Evolutionary conservation across 2,329 filamentous ascomycete species (phyloP).

Genomic region (Fusarium sp.): DNA sequence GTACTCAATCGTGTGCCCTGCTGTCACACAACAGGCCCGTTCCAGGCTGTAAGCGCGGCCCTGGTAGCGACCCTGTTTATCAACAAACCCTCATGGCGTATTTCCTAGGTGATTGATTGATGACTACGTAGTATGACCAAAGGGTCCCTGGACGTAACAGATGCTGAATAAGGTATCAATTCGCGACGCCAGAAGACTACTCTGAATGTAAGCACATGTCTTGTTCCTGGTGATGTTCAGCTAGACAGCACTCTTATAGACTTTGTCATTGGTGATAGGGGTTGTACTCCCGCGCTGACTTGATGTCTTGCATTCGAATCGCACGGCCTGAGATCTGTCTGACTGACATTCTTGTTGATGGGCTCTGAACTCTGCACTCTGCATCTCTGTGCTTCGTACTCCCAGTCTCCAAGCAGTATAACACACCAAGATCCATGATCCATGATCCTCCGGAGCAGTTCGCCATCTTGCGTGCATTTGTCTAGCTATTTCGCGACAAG

Average conservation of each 20-base stretch:
- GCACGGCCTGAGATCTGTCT: conserved; percentile 48
- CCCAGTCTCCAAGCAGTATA: conserved; percentile 8
- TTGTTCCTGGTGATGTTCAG: neutral
- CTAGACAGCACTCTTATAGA: conserved; percentile 1
- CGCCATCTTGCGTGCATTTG: conserved; percentile 26
- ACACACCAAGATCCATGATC: conserved; percentile 6
- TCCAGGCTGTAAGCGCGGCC: conserved; percentile 36
- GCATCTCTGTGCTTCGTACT: neutral
- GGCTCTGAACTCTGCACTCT: conserved; percentile 10
- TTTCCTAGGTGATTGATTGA: conserved; percentile 1
- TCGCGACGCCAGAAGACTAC: conserved; percentile 20
- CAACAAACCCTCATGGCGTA: conserved; percentile 23
- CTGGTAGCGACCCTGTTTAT: conserved; percentile 39
- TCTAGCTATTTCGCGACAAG: conserved; percentile 29
- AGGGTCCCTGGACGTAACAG: neutral
- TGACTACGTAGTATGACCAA: conserved; percentile 7
- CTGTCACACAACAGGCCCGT: conserved; percentile 35
- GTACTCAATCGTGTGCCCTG: conserved; percentile 12
- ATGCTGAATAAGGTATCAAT: conserved; percentile 35
- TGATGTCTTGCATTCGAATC: conserved; percentile 47
- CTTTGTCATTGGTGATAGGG: conserved; percentile 21
- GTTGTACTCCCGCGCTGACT: conserved; percentile 40
- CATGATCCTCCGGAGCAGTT: conserved; percentile 24
- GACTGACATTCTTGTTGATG: conserved; percentile 29
- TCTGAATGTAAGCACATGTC: conserved; percentile 10